phyloP scores from a whole-genome alignment of 495 filamentous ascomycete genomes.

The Aspergillus mulundensis region DNA sequence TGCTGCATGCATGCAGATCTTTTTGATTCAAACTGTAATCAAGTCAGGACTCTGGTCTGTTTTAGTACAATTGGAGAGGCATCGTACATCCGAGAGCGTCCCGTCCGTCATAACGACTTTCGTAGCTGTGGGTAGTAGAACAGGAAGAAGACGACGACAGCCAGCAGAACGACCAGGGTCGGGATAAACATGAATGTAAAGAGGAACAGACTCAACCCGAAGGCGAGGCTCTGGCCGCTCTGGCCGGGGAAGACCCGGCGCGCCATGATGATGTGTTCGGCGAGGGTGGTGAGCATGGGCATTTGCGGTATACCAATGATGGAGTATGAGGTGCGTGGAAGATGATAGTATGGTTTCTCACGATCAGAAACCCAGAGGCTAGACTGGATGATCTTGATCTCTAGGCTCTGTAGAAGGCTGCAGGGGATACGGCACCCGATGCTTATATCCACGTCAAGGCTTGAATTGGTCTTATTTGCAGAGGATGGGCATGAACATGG shows the following conservation, averaged over 20 bases:
- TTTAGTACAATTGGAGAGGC: too few species aligned
- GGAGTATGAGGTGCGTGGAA: too few species aligned
- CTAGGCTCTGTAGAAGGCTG: too few species aligned
- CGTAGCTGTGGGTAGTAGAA: conserved; percentile 31
- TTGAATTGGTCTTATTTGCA: not conserved
- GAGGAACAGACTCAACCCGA: conserved; percentile 36
- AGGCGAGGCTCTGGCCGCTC: conserved; percentile 27
- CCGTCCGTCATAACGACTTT: conserved; percentile 12
- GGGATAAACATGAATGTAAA: conserved; percentile 42
- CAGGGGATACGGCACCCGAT: too few species aligned
- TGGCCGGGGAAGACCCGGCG: conserved; percentile 30
- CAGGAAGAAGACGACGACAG: conserved; percentile 34
- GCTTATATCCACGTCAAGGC: not conserved
- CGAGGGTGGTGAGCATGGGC: conserved; percentile 5
- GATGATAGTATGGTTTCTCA: too few species aligned
- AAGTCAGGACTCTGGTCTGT: too few species aligned
- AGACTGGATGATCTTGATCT: too few species aligned
- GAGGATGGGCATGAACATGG: not conserved
- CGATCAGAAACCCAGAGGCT: too few species aligned
- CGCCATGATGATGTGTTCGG: conserved; percentile 34
- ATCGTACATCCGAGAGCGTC: too few species aligned
- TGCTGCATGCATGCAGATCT: too few species aligned
- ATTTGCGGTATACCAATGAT: not conserved
- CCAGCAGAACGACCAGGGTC: conserved; percentile 34
- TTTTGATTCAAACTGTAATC: too few species aligned